Evolutionary conservation across 306 rosid species (phyloP), one percentile per base, ranked within the genome.

Genomic region (Trichosanthes truncata): DNA sequence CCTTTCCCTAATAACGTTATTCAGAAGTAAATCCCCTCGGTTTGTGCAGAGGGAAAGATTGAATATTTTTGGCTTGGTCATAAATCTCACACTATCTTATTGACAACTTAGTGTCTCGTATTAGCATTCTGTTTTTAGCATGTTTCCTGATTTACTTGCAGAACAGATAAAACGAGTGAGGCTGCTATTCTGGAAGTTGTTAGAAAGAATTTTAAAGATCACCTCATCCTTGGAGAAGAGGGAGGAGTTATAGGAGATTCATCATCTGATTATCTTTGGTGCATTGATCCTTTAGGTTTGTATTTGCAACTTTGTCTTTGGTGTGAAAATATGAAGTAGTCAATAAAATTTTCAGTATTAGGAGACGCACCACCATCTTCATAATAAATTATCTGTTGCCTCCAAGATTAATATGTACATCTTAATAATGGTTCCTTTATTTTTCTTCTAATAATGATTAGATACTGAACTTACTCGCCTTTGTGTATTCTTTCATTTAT

Each of bases 171-270:
- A 89, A 88, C 83, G 91, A 92, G 99, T 59, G 99, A 95, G 87
- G 85, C 90, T 81, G 91, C 97, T 84, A 89, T 95, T 83, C 81
- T 95, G 78, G 89, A 90, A 59, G 91, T 91, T 43, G 89, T 95
- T 83, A 88, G 79, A 77, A 84, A 86, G 85, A 91, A 91, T 84
- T 95, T 93, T 73, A 66, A 71, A 52, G 92, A 90, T 81, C 99
- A 95, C 81, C 97, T 95, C 75, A 73, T 95, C 88, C 96, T 95
- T 80, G 99, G 99, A 78, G 99, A 95, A 86, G 99, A 95, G 89
- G 99, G 97, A 76, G 99, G 99, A 65, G 61, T 93, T 79, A 93
- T 90, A 77, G 99, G 99, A 84, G 93, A 95, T 35, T 79, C 92
- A 77, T 77, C 96, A 48, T 95, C 97, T 55, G 94, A 95, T 86